Evolutionary conservation across 805 yeast genomes (phyloP).

Genomic region (Zygosaccharomyces bailii): DNA sequence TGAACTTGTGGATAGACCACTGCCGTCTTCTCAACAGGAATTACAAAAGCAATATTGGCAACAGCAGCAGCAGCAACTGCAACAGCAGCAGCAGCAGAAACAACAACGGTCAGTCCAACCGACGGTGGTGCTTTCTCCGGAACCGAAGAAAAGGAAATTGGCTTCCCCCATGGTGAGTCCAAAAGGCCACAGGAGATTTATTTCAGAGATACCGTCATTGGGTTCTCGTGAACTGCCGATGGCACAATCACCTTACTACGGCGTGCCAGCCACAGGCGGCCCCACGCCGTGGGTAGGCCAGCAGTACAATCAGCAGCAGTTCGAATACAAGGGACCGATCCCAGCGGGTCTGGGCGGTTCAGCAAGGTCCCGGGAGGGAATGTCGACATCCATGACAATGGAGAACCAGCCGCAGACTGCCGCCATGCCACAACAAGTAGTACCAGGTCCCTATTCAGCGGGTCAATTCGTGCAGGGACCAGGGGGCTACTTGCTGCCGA

Average conservation of each 20-base stretch:
- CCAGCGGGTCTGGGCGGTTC: conserved; percentile 18
- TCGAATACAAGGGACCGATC: conserved; percentile 8
- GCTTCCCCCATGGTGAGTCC: conserved; percentile 20
- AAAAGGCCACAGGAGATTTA: conserved; percentile 16
- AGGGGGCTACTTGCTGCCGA: conserved; percentile 5
- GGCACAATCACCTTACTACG: conserved; percentile 3
- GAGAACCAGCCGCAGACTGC: conserved; percentile 8
- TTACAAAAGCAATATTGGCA: neutral
- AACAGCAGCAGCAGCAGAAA: conserved; percentile 1
- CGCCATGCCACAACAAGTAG: conserved; percentile 4
- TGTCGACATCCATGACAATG: conserved; percentile 2
- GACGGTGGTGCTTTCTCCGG: conserved; percentile 5
- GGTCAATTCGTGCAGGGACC: conserved; percentile 5
- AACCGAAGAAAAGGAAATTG: conserved; percentile 8
- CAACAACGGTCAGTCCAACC: conserved; percentile 1
- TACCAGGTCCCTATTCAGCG: conserved; percentile 6
- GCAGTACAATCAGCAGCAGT: conserved; percentile 12
- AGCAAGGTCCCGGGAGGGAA: conserved; percentile 9
- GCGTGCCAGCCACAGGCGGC: conserved; percentile 1
- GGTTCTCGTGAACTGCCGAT: conserved; percentile 8
- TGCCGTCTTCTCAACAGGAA: conserved; percentile 5
- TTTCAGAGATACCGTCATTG: conserved; percentile 18
- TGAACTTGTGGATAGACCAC: conserved; percentile 7
- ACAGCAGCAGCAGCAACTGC: neutral
- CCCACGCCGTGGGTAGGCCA: conserved; percentile 14